Base-by-base conservation (phyloP, 148 eudicot genomes). In the Gaultheria prostrata region DNA sequence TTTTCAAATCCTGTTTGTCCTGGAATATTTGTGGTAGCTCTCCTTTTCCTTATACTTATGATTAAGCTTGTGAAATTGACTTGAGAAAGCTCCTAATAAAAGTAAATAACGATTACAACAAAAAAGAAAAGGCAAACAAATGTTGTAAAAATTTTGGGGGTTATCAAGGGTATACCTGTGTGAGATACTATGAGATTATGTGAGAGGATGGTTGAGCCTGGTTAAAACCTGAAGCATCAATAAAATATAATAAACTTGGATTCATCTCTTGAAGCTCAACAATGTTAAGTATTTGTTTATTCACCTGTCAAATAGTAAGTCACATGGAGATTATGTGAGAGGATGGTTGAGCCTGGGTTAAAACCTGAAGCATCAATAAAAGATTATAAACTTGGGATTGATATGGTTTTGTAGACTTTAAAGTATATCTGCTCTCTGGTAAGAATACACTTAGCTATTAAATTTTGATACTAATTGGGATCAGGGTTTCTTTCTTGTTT, bases 1-100 rank as follows among this genome's bases (percentile, higher is more conserved):
- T 28, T 59, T 15, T 24, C 59, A 57, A 18, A 39, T 80, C 81
- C 81, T 79, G 17, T 56, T 46, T 85, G 77, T 53, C 48, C n/a
- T 77, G 18, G 65, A 35, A 28, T 70, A 77, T 26, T 50, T 50
- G 24, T 77, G 59, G 80, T 50, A 28, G 24, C 24, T 28, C 3
- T 28, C n/a, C 57, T 50, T 28, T 50, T 12, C 21, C 43, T 8
- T 13, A 14, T 26, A 15, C 18, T 50, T 77, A 30, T 32, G n/a
- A 50, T 50, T 49, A 26, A n/a, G 32, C 20, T 77, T 77, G 43
- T 39, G 43, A 39, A 39, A 39, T 39, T 39, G 43, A 39, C 43
- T 39, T 39, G 43, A 39, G 43, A 39, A 39, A 39, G 7, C 43
- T 28, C 43, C 57, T 28, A 26, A 26, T 43, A 77, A 77, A 75